phyloP scores from a whole-genome alignment of 2,329 filamentous ascomycete species.

The Pseudopyricularia javanii region DNA sequence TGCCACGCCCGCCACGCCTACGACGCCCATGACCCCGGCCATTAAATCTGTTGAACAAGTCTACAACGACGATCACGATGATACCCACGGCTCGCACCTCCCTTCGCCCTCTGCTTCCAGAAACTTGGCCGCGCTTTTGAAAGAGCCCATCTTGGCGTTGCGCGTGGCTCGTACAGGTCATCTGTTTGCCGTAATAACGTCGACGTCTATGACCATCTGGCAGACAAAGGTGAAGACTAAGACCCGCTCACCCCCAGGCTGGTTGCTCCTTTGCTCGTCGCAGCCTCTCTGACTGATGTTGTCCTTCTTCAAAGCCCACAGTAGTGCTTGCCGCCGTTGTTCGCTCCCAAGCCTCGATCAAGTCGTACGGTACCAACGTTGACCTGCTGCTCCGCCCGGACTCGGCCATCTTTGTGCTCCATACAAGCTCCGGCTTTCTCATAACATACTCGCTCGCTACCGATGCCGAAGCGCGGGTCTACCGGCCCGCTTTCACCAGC shows the following conservation, averaged over 20 bases:
- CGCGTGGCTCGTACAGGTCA: slow-evolving; percentile 69
- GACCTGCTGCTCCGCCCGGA: slow-evolving; percentile 81
- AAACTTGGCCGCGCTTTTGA: slow-evolving; percentile 27
- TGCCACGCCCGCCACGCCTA: slow-evolving; percentile 31
- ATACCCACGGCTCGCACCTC: slow-evolving; percentile 3
- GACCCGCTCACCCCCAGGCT: not conserved
- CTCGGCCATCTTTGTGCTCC: slow-evolving; percentile 81
- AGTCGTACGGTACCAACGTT: slow-evolving; percentile 74
- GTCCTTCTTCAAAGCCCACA: slow-evolving; percentile 57
- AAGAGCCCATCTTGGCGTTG: slow-evolving; percentile 60
- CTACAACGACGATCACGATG: slow-evolving; percentile 18
- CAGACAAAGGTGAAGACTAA: slow-evolving; percentile 65
- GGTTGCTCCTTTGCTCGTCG: not conserved
- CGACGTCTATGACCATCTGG: slow-evolving; percentile 83
- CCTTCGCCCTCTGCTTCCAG: slow-evolving; percentile 14
- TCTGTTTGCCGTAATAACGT: slow-evolving; percentile 76
- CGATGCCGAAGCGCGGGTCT: slow-evolving; percentile 71
- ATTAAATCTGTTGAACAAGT: slow-evolving; percentile 48
- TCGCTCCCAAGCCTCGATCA: slow-evolving; percentile 67
- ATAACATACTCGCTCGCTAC: slow-evolving; percentile 90
- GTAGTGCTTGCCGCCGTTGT: slow-evolving; percentile 77
- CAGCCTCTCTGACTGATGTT: not conserved
- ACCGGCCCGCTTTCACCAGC: slow-evolving; percentile 68
- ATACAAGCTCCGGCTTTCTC: slow-evolving; percentile 73
- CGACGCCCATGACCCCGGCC: slow-evolving; percentile 43